A percentile compares a stretch with the other conserved stretches of the same genome.
These are phyloP conservation scores for Ustilago curta DNA, from an alignment of 1,284 basidiomycete genomes.

Conservation along the genomic window DNA sequence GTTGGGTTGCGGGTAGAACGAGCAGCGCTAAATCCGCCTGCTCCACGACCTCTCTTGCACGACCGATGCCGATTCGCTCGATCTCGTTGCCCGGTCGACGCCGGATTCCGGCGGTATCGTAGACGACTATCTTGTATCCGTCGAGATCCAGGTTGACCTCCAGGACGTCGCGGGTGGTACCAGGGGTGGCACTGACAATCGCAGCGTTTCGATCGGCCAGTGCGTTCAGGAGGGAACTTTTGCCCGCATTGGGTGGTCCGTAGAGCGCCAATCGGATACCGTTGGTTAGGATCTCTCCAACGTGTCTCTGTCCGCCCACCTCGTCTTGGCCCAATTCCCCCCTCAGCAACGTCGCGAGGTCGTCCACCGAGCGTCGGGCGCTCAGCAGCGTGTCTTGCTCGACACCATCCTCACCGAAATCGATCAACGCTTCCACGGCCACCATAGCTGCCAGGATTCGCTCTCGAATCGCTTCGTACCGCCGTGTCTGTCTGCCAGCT, in stretches of 20 bases:
- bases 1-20: slow-evolving; percentile 77
- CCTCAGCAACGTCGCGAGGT: slow-evolving; percentile 13
- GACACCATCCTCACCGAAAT: slow-evolving; percentile 89
- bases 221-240: slow-evolving; percentile 84
- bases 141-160: slow-evolving; percentile 83
- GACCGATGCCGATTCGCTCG: slow-evolving; percentile 83
- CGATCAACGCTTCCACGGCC: slow-evolving; percentile 85
- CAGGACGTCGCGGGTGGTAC: slow-evolving; percentile 87
- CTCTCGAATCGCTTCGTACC: slow-evolving; percentile 76
- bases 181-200: slow-evolving; percentile 85
- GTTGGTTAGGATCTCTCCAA: slow-evolving; percentile 82
- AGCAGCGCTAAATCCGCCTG: slow-evolving; percentile 80
- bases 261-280: slow-evolving; percentile 86
- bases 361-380: slow-evolving; percentile 3
- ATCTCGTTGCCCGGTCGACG: slow-evolving; percentile 72
- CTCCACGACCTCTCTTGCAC: slow-evolving; percentile 77
- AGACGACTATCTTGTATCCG: slow-evolving; percentile 81
- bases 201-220: slow-evolving; percentile 85
- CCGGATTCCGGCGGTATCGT: slow-evolving; percentile 86
- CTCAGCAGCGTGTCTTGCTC: slow-evolving; percentile 78
- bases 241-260: slow-evolving; percentile 89
- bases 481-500: slow-evolving; percentile 72
- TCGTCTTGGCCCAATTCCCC: slow-evolving; percentile 20
- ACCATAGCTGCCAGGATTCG: slow-evolving; percentile 80
- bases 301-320: slow-evolving; percentile 73